phyloP scores from a whole-genome alignment of 2,329 filamentous ascomycete species.

The Knufia petricola region DNA sequence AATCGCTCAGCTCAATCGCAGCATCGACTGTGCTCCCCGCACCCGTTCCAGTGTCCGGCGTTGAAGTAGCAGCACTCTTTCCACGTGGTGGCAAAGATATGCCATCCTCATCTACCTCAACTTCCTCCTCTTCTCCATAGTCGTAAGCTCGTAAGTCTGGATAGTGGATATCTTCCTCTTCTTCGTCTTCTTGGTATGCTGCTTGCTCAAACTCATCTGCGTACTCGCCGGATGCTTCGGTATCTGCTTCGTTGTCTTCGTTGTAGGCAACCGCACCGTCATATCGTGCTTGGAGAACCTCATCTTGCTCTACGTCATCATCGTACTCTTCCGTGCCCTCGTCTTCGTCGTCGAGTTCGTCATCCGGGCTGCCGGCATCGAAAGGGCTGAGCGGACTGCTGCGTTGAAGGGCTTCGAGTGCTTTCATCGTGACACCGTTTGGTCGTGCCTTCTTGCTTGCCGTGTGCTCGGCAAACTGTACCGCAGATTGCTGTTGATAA shows the following conservation, averaged over 20 bases:
- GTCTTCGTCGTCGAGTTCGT: neutral
- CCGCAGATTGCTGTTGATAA: neutral
- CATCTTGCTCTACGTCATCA: constrained; percentile 4
- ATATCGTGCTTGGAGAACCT: constrained; percentile 2
- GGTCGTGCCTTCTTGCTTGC: neutral
- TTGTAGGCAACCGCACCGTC: neutral
- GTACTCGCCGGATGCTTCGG: constrained; percentile 9
- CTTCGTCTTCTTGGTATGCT: constrained; percentile 2
- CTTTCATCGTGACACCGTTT: constrained; percentile 7
- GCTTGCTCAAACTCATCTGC: constrained; percentile 9
- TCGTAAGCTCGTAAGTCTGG: neutral
- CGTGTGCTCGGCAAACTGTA: neutral
- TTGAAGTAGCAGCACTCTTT: constrained; percentile 8
- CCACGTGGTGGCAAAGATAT: neutral
- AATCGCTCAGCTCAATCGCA: constrained; percentile 22
- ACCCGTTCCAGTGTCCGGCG: constrained; percentile 14
- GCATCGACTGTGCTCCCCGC: constrained; percentile 20
- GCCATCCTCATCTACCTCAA: constrained; percentile 5
- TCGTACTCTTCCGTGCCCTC: constrained; percentile 11
- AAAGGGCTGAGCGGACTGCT: neutral
- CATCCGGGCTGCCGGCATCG: neutral
- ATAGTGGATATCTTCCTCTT: constrained; percentile 8
- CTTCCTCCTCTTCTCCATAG: constrained; percentile 7
- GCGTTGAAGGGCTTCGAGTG: neutral
- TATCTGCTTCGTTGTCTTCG: constrained; percentile 3